A percentile compares a stretch with the other conserved stretches of the same genome.
Conservation (phyloP, 23 red algal species). For the Gracilariopsis chorda region DNA sequence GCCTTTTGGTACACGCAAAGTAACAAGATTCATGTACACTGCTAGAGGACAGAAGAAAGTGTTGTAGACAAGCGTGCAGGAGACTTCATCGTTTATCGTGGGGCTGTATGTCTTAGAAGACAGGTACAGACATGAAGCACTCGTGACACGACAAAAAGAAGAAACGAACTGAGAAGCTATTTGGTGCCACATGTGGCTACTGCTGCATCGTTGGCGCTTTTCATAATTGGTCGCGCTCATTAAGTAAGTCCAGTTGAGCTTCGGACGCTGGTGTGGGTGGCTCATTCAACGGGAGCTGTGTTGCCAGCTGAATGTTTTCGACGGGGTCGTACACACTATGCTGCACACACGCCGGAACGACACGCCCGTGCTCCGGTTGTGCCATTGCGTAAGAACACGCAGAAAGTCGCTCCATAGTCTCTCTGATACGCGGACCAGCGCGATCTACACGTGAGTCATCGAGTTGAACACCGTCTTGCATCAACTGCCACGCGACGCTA, state of each 20-base stretch:
- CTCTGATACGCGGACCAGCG: conserved; percentile 51
- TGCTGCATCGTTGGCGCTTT: too few species aligned
- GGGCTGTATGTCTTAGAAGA: too few species aligned
- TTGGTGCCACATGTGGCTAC: too few species aligned
- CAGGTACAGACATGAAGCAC: too few species aligned
- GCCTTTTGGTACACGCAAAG: too few species aligned
- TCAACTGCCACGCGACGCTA: conserved; percentile 59
- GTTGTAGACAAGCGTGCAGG: too few species aligned
- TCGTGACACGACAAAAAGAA: too few species aligned
- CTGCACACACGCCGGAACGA: conserved; percentile 82
- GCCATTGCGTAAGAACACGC: conserved; percentile 83
- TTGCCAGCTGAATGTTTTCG: conserved; percentile 50
- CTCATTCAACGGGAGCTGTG: conserved; percentile 39
- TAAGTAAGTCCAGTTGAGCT: not conserved
- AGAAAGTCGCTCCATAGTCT: conserved; percentile 74
- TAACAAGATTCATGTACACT: too few species aligned
- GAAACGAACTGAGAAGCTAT: too few species aligned
- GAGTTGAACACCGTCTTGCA: conserved; percentile 27
- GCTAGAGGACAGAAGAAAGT: too few species aligned
- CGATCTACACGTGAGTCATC: conserved; percentile 44
- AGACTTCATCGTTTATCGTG: too few species aligned
- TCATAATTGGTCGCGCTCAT: not conserved
- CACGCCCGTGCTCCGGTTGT: conserved; percentile 36
- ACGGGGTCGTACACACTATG: conserved; percentile 69
- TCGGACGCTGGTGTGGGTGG: conserved; percentile 24